Base-by-base conservation (phyloP, 345 rosid species). In the Atalantia buxifolia region DNA sequence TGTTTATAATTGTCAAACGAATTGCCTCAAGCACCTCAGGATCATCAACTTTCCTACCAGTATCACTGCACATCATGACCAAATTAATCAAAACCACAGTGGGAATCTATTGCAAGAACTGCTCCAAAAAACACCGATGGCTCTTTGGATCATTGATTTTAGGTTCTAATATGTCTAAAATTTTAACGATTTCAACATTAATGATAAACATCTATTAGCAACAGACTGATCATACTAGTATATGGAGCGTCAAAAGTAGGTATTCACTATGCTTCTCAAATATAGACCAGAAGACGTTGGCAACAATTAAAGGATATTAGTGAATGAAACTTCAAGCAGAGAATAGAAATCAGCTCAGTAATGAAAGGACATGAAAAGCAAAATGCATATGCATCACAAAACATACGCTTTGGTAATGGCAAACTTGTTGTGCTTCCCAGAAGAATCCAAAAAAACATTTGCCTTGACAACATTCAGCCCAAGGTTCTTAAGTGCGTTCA, bases 1-100 rank as follows among this genome's bases (percentile, higher is more conserved):
- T 96, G 88, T 89, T 93, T 55, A 96, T 96, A 74, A 94, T 87
- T 25, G 99, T 96, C 90, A 96, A 88, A 70, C 99, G 98, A 74
- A 96, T 96, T 56, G 97, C 95, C 82, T 96, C 99, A 8, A 96
- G 98, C 86, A 94, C 81, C 83, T 96, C 99, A 13, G 97, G 95
- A 72, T 94, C 99, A 40, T 91, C 97, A 66, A 96, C 91, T 88
- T 96, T 96, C 87, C 99, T 85, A 69, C 99, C 99, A 55, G 93
- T 92, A 80, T 80, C 86, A 74, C 99, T 96, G 89, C 85, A 87
- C 42, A 69, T 36, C 56, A 28, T 18, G 60, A 28, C 14, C 30
- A 65, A 69, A 61, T 67, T 59, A 81, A 76, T 31, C 67, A 78
- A 68, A 75, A 9, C 69, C 24, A 22, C 13, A 19, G 30, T 27